Evolutionary conservation across 805 yeast genomes (phyloP).

Genomic region (Hyphopichia homilentoma): DNA sequence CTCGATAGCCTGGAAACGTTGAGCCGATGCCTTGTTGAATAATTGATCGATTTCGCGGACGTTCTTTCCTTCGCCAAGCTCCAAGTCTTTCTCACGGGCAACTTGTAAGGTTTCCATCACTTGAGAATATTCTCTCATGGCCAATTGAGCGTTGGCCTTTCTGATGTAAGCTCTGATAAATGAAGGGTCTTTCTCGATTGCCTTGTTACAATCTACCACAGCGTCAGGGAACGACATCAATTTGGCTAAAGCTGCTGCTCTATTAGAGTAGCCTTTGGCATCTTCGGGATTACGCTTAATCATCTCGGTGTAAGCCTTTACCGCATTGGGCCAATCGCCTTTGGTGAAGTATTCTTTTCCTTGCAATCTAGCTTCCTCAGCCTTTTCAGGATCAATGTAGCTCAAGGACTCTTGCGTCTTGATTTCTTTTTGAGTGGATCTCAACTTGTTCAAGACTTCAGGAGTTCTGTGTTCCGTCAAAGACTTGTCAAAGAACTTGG

Average conservation of each 20-base stretch:
- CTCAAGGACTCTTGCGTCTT: conserved; percentile 73
- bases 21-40: conserved; percentile 68
- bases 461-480: conserved; percentile 97
- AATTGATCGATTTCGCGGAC: conserved; percentile 78
- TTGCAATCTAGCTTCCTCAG: conserved; percentile 89
- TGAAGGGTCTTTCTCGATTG: conserved; percentile 81
- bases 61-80: conserved; percentile 52
- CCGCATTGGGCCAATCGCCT: conserved; percentile 96
- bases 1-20: conserved; percentile 76
- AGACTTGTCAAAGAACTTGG: conserved; percentile 78
- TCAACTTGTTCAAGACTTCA: conserved; percentile 81
- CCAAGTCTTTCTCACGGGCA: conserved; percentile 74
- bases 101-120: conserved; percentile 76
- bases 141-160: conserved; percentile 91
- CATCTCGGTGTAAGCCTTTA: conserved; percentile 92
- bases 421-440: conserved; percentile 81
- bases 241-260: conserved; percentile 96
- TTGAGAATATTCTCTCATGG: conserved; percentile 80
- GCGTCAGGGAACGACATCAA: conserved; percentile 97
- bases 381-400: conserved; percentile 85
- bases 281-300: conserved; percentile 95
- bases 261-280: conserved; percentile 94
- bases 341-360: conserved; percentile 88
- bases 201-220: conserved; percentile 84
- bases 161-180: conserved; percentile 95